Conservation (phyloP, 2,329 filamentous ascomycete species). For the Geosmithia putterillii region DNA sequence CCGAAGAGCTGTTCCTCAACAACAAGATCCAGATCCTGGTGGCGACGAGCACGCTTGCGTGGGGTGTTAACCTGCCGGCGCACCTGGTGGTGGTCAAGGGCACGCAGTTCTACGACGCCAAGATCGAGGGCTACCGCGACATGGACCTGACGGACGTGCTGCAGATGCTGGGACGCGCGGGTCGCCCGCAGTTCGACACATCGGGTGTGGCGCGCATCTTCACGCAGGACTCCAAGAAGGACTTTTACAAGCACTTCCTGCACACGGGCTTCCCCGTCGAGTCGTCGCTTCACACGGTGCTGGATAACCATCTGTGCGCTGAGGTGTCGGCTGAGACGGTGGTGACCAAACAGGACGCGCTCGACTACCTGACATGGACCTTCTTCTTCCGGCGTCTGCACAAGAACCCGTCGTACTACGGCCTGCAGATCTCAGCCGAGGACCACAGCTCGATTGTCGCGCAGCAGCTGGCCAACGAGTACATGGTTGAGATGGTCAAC, state of each 20-base stretch:
- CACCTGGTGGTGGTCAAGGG: slow-evolving; percentile 97
- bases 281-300: slow-evolving; percentile 86
- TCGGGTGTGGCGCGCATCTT: slow-evolving; percentile 96
- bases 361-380: slow-evolving; percentile 98
- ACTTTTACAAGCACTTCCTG: slow-evolving; percentile 98
- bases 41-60: slow-evolving; percentile 89
- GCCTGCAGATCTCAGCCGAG: slow-evolving; percentile 82
- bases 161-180: slow-evolving; percentile 94
- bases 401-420: slow-evolving; percentile 98
- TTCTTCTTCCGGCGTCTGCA: slow-evolving; percentile 97
- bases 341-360: slow-evolving; percentile 85
- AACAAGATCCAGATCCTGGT: slow-evolving; percentile 98
- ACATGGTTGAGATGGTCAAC: slow-evolving; percentile 87
- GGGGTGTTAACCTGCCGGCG: slow-evolving; percentile 95
- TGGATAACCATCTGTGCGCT: slow-evolving; percentile 93
- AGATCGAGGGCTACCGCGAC: slow-evolving; percentile 93
- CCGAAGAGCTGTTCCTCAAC: slow-evolving; percentile 90
- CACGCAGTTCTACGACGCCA: slow-evolving; percentile 96
- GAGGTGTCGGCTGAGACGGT: slow-evolving; percentile 92
- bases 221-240: slow-evolving; percentile 94
- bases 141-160: slow-evolving; percentile 98
- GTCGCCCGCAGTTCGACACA: slow-evolving; percentile 90
- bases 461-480: slow-evolving; percentile 81
- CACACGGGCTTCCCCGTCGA: slow-evolving; percentile 98
- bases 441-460: slow-evolving; percentile 82